These are phyloP conservation scores for Hypoxylon sp. DNA, from an alignment of 2,329 filamentous ascomycete species.

Conservation along the genomic window DNA sequence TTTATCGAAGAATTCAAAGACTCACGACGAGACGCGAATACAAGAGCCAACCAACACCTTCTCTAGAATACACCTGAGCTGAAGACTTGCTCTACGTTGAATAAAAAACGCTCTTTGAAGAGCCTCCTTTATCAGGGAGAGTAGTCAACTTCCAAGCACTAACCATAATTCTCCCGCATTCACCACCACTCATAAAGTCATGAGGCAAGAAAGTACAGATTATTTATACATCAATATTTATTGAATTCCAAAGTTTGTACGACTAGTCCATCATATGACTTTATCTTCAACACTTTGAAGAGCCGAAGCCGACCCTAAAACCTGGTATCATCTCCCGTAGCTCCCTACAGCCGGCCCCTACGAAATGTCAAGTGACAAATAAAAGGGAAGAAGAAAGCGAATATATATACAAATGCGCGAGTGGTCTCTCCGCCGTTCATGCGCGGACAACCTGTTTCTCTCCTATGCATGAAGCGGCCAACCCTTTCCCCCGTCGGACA, in stretches of 20 bases:
- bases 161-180: no score
- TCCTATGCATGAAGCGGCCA: constrained; percentile 7
- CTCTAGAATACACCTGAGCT: no score
- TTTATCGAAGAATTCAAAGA: no score
- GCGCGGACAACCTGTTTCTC: constrained; percentile 14
- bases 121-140: no score
- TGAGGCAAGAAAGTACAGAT: no score
- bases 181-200: no score
- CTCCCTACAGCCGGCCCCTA: constrained; percentile 31
- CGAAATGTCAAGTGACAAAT: constrained; percentile 38
- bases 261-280: constrained; percentile 26
- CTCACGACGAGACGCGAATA: no score
- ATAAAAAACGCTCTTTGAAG: no score
- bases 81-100: no score
- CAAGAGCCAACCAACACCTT: no score
- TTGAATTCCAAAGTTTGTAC: constrained; percentile 37
- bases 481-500: constrained; percentile 18
- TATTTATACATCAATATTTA: constrained; percentile 37
- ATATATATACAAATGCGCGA: constrained; percentile 52
- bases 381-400: constrained; percentile 37
- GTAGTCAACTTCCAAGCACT: no score
- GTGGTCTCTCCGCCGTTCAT: constrained; percentile 25
- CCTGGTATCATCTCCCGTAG: constrained; percentile 42
- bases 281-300: constrained; percentile 29
- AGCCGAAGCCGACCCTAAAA: constrained; percentile 15